A percentile compares a stretch with the other conserved stretches of the same genome.
Evolutionary conservation across 306 rosid genomes (phyloP).

Genomic region (Cyclanthera cordifolia): DNA sequence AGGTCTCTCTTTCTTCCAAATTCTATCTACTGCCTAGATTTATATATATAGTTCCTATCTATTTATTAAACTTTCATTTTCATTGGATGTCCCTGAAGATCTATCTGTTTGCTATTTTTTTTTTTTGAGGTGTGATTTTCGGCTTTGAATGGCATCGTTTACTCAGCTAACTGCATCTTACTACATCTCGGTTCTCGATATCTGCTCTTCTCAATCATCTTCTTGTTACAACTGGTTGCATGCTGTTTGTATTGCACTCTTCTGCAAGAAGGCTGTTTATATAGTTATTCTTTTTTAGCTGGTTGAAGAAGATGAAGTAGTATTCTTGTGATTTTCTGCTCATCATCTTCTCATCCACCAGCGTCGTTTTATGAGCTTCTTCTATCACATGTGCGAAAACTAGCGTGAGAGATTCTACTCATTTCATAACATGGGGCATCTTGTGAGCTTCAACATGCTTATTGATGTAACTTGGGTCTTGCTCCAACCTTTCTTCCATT

Average conservation of each 20-base stretch:
- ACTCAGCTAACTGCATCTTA: conserved; percentile 37
- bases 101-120: conserved; percentile 35
- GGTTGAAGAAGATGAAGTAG: conserved; percentile 34
- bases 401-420: neutral
- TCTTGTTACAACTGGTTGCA: conserved; percentile 48
- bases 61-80: conserved; percentile 21
- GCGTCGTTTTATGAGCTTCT: conserved; percentile 2
- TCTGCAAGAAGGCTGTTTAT: conserved; percentile 32
- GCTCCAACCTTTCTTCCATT: neutral
- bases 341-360: conserved; percentile 19
- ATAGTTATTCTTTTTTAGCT: conserved; percentile 26
- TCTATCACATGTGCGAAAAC: neutral
- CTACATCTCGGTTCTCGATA: conserved; percentile 24
- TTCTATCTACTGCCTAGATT: conserved; percentile 19
- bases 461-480: neutral
- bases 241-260: conserved; percentile 19
- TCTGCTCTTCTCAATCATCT: conserved; percentile 51
- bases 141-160: conserved; percentile 41
- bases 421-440: conserved; percentile 1
- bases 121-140: conserved; percentile 67
- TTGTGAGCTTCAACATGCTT: conserved; percentile 9
- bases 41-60: conserved; percentile 12
- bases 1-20: conserved; percentile 53
- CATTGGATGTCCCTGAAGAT: conserved; percentile 31
- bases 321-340: conserved; percentile 23